Base-by-base conservation (phyloP, 345 rosid species). In the Aquilaria malaccensis region DNA sequence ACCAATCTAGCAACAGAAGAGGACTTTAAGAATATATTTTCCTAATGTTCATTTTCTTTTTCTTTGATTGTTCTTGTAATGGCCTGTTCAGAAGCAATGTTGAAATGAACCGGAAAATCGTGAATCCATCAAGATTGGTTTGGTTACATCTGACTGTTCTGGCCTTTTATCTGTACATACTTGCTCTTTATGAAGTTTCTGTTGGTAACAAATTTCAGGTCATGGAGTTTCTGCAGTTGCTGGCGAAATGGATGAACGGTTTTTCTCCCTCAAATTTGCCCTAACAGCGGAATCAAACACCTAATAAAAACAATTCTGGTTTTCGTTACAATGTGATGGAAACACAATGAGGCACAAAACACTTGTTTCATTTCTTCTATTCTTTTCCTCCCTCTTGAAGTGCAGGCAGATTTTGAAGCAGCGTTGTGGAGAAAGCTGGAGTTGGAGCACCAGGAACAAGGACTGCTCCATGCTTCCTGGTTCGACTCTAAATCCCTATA, bases 181-280 rank as follows among this genome's bases (percentile, higher is more conserved):
- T 22, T 22, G 22, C 13, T 0, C 13, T 13, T 46, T 30, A 11
- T 15, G 2, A 32, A 32, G 43, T 37, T 37, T 37, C 43, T 22
- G 22, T 22, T 22, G 22, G 22, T 1, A 22, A 22, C 12, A 30
- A 12, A 55, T 32, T 71, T 30, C 71, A 90, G 97, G 97, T 90
- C 37, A 83, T 83, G 95, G 85, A 83, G 84, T 83, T 87, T 70
- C 84, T 90, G 55, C 76, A 80, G 49, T 77, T 79, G 45, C 74
- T 87, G 72, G 88, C 78, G 65, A 66, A 13, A 50, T 90, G 88
- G 92, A 83, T 80, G 85, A 69, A 83, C 67, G 72, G 22, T 22
- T 22, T 22, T 22, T 22, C 22, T 22, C 22, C 22, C 22, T 22
- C 22, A 22, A 22, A 0, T 22, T 22, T 22, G 22, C 22, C 22